phyloP scores from a whole-genome alignment of 1,284 basidiomycete species.

The Cystobasidiaceae sp. region DNA sequence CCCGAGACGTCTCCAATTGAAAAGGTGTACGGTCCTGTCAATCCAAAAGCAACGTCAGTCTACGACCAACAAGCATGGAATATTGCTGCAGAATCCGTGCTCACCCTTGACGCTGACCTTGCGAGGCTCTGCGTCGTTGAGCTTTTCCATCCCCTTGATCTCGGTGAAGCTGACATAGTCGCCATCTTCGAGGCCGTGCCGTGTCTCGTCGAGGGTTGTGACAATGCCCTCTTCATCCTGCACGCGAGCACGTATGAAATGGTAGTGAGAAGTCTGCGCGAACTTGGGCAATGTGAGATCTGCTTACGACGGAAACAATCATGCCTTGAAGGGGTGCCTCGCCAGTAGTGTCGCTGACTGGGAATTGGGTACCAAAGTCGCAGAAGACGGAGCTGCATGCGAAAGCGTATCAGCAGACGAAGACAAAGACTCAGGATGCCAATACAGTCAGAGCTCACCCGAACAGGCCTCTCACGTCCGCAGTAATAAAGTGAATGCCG shows the following conservation, averaged over 20 bases:
- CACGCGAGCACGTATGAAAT: neutral
- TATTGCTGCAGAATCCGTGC: too few relatives aligned
- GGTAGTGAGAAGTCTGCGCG: neutral
- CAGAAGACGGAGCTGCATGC: constrained; percentile 80
- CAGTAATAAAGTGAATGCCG: constrained; percentile 84
- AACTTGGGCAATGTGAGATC: neutral
- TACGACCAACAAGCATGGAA: too few relatives aligned
- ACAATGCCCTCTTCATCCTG: constrained; percentile 75
- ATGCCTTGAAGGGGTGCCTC: constrained; percentile 91
- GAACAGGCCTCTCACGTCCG: constrained; percentile 90
- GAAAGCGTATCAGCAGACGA: constrained; percentile 11
- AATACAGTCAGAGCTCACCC: constrained; percentile 57
- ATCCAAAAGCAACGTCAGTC: constrained; percentile 45
- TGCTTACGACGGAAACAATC: constrained; percentile 82
- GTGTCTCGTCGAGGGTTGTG: constrained; percentile 92
- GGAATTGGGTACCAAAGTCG: constrained; percentile 92
- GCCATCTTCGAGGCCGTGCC: constrained; percentile 97
- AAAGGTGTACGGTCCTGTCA: constrained; percentile 96
- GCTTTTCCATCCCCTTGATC: constrained; percentile 86
- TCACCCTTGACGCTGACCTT: constrained; percentile 90
- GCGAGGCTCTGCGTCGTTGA: constrained; percentile 88
- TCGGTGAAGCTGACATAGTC: constrained; percentile 96
- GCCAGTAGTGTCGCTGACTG: constrained; percentile 90
- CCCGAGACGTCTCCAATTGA: constrained; percentile 81
- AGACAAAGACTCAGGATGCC: constrained; percentile 41